These are phyloP conservation scores for Strigomonas galati DNA, from an alignment of 208 protist species.

Conservation along the genomic window DNA sequence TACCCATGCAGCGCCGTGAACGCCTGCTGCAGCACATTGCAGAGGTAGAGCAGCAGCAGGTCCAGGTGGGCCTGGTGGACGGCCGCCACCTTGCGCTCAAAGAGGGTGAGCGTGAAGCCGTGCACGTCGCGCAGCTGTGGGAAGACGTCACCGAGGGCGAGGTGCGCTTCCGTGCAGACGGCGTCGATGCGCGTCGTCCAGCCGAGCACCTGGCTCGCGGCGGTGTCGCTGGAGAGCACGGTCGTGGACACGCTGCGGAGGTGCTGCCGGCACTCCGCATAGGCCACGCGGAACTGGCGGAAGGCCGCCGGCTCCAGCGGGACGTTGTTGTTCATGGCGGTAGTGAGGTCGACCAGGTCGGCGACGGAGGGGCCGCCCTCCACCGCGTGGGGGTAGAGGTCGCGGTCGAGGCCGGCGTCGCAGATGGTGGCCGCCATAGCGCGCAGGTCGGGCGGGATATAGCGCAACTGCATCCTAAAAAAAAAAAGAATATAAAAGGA, in stretches of 20 bases:
- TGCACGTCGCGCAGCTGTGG: constrained; percentile 56
- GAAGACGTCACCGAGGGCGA: constrained; percentile 48
- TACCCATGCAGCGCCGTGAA: constrained; percentile 25
- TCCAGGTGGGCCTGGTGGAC: constrained; percentile 22
- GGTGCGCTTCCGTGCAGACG: constrained; percentile 42
- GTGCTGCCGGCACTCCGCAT: constrained; percentile 57
- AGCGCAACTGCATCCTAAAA: constrained; percentile 8
- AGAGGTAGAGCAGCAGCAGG: constrained; percentile 26
- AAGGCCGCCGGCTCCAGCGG: constrained; percentile 52
- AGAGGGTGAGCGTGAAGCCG: constrained; percentile 51
- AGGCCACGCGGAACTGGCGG: constrained; percentile 54
- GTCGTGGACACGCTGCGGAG: constrained; percentile 52
- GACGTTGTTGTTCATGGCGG: constrained; percentile 50
- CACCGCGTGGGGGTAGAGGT: constrained; percentile 43
- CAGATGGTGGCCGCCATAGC: constrained; percentile 57
- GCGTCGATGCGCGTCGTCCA: constrained; percentile 67
- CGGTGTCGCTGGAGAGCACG: constrained; percentile 36
- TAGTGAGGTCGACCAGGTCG: constrained; percentile 46
- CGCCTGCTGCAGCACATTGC: constrained; percentile 26
- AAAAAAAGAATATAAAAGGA: constrained; percentile 13
- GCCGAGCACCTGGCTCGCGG: constrained; percentile 39
- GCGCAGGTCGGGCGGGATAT: constrained; percentile 65
- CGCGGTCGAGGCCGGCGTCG: constrained; percentile 50
- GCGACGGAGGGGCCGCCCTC: constrained; percentile 22
- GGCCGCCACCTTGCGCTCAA: constrained; percentile 14